Evolutionary conservation across 306 rosid genomes (phyloP), one percentile per base, ranked within the genome.

Genomic region (Senna tora): DNA sequence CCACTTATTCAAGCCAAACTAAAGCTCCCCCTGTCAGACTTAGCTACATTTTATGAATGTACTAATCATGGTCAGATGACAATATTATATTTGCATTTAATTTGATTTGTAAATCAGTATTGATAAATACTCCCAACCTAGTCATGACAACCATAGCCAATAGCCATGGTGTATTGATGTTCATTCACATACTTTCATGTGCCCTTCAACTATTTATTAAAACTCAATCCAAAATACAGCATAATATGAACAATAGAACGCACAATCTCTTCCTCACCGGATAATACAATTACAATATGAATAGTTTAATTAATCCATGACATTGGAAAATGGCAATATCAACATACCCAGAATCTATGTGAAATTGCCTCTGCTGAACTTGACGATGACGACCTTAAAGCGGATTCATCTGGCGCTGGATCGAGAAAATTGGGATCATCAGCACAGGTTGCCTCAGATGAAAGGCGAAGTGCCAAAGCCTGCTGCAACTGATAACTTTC

Each of bases 401-500:
- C 50, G 1, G 86, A 81, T 19, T 85, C 96, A 56, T 88, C 92
- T 0, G 88, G 90, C 69, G 67, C 77, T 19, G 89, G 84, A 88
- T 88, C 95, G 75, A 95, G 84, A 75, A 95, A 95, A 87, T 89
- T 89, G 10, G 96, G 97, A 86, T 92, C 96, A 79, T 91, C 96
- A 2, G 93, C 97, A 57, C 96, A 88, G 7, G 96, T 89, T 1
- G 99, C 99, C 21, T 82, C 93, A 0, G 92, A 92, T 2, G 99
- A 89, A 11, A 95, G 82, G 76, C 99, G 80, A 17, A 95, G 81
- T 45, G 96, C 97, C 75, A 95, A 73, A 34, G 99, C 96, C 32
- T 89, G 72, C 90, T 95, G 99, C 78, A 95, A 82, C 72, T 92
- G 99, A 76, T 95, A 95, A 68, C 99, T 89, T 87, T 95, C 99